Evolutionary conservation across 2,329 filamentous ascomycete genomes (phyloP), one percentile per base, ranked within the genome.

Genomic region (Colletotrichum eleusines): DNA sequence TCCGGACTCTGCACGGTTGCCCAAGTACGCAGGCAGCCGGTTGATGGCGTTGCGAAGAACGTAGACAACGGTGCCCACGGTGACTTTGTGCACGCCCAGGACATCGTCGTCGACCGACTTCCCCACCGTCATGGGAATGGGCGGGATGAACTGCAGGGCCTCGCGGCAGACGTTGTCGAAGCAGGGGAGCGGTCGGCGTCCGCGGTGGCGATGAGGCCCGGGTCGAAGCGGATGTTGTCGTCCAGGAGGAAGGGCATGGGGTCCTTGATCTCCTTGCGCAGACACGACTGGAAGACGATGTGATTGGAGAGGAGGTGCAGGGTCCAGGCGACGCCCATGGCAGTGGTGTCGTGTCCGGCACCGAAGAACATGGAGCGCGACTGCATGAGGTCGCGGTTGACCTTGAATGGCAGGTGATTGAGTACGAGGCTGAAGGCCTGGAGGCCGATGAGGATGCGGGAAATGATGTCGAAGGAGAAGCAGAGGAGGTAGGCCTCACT

Each of bases 121-220:
- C 9, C 83, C 80, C n/a, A 84, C 82, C 2, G 81, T 83, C 78
- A 83, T 81, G 31, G 83, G 82, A 54, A 84, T 84, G 48, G 66
- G 60, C n/a, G 82, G 82, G 68, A 84, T 84, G 76, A 79, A 81
- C 51, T 84, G 82, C 6, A 85, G 78, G 0, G 81, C 81, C 75
- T 86, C 84, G 62, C 81, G 81, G 77, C 83, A 84, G 48, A 85
- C 80, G 62, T 83, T 84, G 72, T 84, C 81, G 6, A 85, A 76
- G 74, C 81, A 85, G 0, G 82, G 82, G 3, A 85, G 76, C 77
- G 74, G 72, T 85, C 80, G 0, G 78, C 77, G 63, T 84, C 81
- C 0, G 79, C 78, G 4, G 76, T 75, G 18, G 74, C 76, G 51
- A 80, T 72, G 18, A 75, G 69, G 2, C 74, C 75, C 2, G 74